Conservation (phyloP, 2,329 filamentous ascomycete species). For the Xylaria hypoxylon region DNA sequence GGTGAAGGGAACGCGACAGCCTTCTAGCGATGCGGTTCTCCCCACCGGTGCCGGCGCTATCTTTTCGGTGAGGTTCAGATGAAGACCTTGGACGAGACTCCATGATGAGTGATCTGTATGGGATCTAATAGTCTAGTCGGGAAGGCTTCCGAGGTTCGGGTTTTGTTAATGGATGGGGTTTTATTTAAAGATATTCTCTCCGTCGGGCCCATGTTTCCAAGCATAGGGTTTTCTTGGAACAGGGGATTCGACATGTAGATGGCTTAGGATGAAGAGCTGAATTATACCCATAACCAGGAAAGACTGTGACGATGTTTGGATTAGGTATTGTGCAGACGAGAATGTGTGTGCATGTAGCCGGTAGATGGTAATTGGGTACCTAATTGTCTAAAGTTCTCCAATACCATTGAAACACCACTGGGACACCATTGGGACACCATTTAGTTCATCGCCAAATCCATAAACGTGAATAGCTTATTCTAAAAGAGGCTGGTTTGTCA, state of each 20-base stretch:
- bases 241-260: neutral
- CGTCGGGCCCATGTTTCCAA: conserved; percentile 3
- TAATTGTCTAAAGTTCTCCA: neutral
- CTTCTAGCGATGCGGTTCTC: conserved; percentile 8
- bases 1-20: conserved; percentile 43
- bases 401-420: too few species aligned
- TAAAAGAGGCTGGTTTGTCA: conserved; percentile 1
- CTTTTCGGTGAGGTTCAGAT: neutral
- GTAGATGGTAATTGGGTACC: neutral
- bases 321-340: neutral
- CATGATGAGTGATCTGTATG: conserved; percentile 26
- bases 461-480: neutral
- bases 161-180: neutral
- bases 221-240: neutral
- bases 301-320: neutral
- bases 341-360: neutral
- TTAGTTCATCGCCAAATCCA: neutral
- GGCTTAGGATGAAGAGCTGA: neutral
- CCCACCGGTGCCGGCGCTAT: neutral
- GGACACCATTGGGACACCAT: too few species aligned
- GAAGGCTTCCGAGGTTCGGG: neutral
- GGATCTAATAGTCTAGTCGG: neutral
- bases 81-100: conserved; percentile 12
- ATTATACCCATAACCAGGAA: conserved; percentile 7
- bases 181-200: neutral